Evolutionary conservation across 2,329 filamentous ascomycete genomes (phyloP).

Genomic region (Verticillium isaacii): DNA sequence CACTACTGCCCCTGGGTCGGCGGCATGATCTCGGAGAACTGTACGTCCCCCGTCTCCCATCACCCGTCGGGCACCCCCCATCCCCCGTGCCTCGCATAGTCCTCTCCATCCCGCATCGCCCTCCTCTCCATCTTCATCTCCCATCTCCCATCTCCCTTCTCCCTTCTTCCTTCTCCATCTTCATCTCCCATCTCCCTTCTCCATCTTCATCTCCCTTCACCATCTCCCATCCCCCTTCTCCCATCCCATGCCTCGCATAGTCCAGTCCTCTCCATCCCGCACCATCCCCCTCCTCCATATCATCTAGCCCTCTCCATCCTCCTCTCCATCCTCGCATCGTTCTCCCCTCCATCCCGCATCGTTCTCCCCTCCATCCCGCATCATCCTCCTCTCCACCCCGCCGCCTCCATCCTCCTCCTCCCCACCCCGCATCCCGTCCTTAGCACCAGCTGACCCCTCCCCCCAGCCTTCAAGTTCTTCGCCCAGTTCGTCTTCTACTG

Average conservation of each 20-base stretch:
- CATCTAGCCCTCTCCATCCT: too few relatives aligned
- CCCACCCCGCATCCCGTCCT: too few relatives aligned
- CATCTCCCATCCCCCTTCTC: too few relatives aligned
- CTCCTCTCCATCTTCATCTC: too few relatives aligned
- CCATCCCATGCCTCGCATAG: background rate
- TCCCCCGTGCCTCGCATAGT: background rate
- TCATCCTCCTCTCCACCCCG: background rate
- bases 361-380: background rate
- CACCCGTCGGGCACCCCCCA: background rate
- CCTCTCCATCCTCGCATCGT: background rate
- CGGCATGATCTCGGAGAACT: constrained; percentile 80
- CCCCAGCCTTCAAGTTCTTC: constrained; percentile 79
- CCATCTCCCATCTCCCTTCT: too few relatives aligned
- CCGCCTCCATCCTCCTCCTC: too few relatives aligned
- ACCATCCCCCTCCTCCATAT: too few relatives aligned
- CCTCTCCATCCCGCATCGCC: too few relatives aligned
- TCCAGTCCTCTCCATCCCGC: too few relatives aligned
- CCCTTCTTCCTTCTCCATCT: too few relatives aligned
- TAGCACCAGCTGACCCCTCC: background rate
- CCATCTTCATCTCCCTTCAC: too few relatives aligned
- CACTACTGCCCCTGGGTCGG: constrained; percentile 98
- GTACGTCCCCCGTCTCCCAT: constrained; percentile 29
- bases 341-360: background rate
- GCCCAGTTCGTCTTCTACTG: constrained; percentile 79
- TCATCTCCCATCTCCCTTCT: too few relatives aligned